Evolutionary conservation across 495 filamentous ascomycete genomes (phyloP), one percentile per base, ranked within the genome.

Genomic region (Viridothelium virens): DNA sequence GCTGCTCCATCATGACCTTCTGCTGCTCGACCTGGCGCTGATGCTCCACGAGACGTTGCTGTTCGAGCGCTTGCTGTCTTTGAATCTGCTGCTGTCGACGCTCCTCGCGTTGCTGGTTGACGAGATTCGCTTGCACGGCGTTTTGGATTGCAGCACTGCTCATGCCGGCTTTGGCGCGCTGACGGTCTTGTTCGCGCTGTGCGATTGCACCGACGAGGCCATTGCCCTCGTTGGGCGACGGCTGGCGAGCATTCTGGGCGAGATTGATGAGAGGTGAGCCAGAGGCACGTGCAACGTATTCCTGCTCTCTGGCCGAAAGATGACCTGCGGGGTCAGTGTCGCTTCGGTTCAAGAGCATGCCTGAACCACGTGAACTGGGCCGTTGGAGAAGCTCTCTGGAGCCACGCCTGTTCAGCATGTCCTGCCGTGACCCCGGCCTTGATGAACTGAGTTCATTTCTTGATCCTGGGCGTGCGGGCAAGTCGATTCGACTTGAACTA

Each of bases 281-380:
- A 6, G 93, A 96, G 67, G 90, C 81, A 39, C 91, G 85, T n/a
- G 93, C 90, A 38, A 97, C 86, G 72, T 96, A 89, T 74, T 96
- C 91, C 72, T 96, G 93, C 74, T 97, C 93, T 7, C 90, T 88
- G n/a, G 93, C 93, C 16, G 92, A 93, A 25, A 96, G 83, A 14
- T 61, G 38, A 39, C 53, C 65, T 6, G 56, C 65, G 10, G 56
- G 65, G 34, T 66, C 39, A 36, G 7, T 59, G 6, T 59, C 53
- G 31, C 36, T 59, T 33, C 74, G 75, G 38, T 72, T 69, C n/a
- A 69, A 44, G 11, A 66, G 41, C 44, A 56, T 47, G 38, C 33
- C 34, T 41, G 75, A 70, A 64, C 67, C 72, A 59, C 72, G 70
- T 50, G 78, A 80, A 50, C 67, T 64, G 3, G 76, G 76, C 3